phyloP scores from a whole-genome alignment of 306 rosid species.

The Dryas octopetala region DNA sequence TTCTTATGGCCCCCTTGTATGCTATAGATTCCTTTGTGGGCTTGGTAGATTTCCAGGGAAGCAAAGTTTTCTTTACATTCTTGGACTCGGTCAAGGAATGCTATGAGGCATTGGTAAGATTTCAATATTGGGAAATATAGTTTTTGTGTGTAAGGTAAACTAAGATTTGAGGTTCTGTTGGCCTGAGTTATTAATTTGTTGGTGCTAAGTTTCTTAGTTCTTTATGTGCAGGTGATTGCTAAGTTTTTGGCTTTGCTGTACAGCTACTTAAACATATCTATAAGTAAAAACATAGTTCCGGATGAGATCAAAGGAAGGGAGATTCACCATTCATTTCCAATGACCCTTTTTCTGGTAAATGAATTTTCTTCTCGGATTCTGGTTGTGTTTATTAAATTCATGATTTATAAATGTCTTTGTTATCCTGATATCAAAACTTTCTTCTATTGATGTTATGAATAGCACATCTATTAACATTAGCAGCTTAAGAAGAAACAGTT shows the following conservation, averaged over 20 bases:
- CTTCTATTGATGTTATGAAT: too few species aligned
- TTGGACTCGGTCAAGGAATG: conserved; percentile 41
- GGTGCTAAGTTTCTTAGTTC: conserved; percentile 10
- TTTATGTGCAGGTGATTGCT: conserved; percentile 31
- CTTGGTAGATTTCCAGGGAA: conserved; percentile 31
- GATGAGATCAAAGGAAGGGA: conserved; percentile 38
- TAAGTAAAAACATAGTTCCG: conserved; percentile 31
- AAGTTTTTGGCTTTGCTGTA: conserved; percentile 35
- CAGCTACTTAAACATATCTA: conserved; percentile 41
- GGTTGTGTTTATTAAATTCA: background rate
- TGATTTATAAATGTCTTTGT: background rate
- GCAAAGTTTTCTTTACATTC: conserved; percentile 32
- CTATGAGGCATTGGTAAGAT: conserved; percentile 37
- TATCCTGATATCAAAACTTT: background rate
- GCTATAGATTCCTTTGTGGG: conserved; percentile 34
- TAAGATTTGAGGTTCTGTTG: background rate
- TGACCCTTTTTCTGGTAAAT: conserved; percentile 34
- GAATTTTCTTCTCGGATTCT: background rate
- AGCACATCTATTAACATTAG: background rate
- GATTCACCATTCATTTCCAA: conserved; percentile 37
- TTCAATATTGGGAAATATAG: background rate
- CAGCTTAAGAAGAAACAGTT: background rate
- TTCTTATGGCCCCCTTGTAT: conserved; percentile 42
- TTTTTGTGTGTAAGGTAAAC: background rate
- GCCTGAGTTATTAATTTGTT: background rate